A percentile compares a stretch with the other conserved stretches of the same genome.
phyloP scores from a whole-genome alignment of 176 grass and related monocot genomes.

The Zea mays region Zm-B73-REFERENCE-NAM-5.0 NC_050100.1:198498501-198499000 shows the following conservation, averaged over 20 bases:
- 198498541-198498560: slow-evolving; percentile 79
- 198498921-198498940: slow-evolving; percentile 46
- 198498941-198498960: slow-evolving; percentile 52
- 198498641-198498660: neutral
- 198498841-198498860: neutral
- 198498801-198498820: slow-evolving; percentile 13
- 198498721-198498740: slow-evolving; percentile 82
- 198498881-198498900: slow-evolving; percentile 3
- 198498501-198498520: slow-evolving; percentile 83
- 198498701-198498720: slow-evolving; percentile 96
- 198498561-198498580: neutral
- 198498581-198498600: neutral
- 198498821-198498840: neutral
- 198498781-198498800: slow-evolving; percentile 31
- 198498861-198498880: neutral
- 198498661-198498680: neutral
- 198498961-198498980: slow-evolving; percentile 43
- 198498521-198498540: slow-evolving; percentile 82
- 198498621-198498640: no score
- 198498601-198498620: neutral
- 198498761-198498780: slow-evolving; percentile 55
- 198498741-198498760: slow-evolving; percentile 90
- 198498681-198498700: slow-evolving; percentile 36
- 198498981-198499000: slow-evolving; percentile 55
- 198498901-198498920: slow-evolving; percentile 57